These are phyloP conservation scores for Oxytropis ochrocephala DNA, from an alignment of 306 rosid species.

Conservation along the genomic window DNA sequence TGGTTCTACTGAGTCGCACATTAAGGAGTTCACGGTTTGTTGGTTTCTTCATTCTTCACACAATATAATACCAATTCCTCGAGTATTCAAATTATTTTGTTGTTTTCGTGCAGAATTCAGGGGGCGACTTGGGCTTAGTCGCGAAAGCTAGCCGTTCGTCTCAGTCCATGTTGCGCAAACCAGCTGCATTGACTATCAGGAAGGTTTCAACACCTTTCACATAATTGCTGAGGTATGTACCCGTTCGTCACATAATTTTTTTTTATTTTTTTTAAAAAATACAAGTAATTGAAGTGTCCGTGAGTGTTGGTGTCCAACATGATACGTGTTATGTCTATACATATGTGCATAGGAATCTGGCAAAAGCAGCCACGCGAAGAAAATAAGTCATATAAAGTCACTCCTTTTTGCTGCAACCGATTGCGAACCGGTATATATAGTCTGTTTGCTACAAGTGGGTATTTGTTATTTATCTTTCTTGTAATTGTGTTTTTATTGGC, in stretches of 20 bases:
- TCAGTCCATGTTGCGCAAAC: slow-evolving; percentile 69
- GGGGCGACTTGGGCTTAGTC: slow-evolving; percentile 33
- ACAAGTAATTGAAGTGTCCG: too few relatives aligned
- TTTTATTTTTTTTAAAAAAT: too few relatives aligned
- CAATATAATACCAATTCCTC: too few relatives aligned
- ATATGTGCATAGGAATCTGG: slow-evolving; percentile 67
- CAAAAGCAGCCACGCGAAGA: slow-evolving; percentile 79
- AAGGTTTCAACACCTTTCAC: slow-evolving; percentile 68
- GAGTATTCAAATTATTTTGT: too few relatives aligned
- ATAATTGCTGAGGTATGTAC: slow-evolving; percentile 63
- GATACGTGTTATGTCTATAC: too few relatives aligned
- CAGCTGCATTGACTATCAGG: slow-evolving; percentile 58
- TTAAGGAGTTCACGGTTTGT: too few relatives aligned
- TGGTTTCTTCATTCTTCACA: too few relatives aligned
- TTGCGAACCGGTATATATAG: slow-evolving; percentile 75
- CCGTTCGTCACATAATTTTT: background rate
- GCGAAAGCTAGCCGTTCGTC: slow-evolving; percentile 70
- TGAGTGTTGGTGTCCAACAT: too few relatives aligned
- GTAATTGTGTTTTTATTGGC: slow-evolving; percentile 4
- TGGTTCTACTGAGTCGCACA: too few relatives aligned
- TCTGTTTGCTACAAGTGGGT: slow-evolving; percentile 70
- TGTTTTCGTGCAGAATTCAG: too few relatives aligned
- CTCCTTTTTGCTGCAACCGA: slow-evolving; percentile 92
- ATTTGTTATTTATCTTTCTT: background rate
- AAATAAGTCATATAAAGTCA: slow-evolving; percentile 74